phyloP scores from a whole-genome alignment of 1,284 basidiomycete species.

The Wallemia ichthyophaga region DNA sequence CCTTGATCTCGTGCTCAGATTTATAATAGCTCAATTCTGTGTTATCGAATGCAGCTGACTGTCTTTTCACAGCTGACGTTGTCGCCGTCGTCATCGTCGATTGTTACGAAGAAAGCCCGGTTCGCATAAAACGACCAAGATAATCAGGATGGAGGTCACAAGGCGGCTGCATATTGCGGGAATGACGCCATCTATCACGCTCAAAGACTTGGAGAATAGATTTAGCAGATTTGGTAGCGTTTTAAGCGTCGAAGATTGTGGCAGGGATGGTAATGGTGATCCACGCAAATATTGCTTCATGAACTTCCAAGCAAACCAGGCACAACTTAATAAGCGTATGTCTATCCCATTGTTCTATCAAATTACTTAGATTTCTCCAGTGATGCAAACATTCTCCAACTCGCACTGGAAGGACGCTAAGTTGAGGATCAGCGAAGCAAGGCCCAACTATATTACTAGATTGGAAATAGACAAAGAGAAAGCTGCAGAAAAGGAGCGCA shows the following conservation, averaged over 20 bases:
- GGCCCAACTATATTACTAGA: not conserved
- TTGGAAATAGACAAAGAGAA: not conserved
- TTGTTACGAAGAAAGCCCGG: not conserved
- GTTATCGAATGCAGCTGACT: not conserved
- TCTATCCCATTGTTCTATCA: too few relatives aligned
- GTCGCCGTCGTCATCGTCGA: not conserved
- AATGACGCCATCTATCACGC: not conserved
- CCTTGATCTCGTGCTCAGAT: not conserved
- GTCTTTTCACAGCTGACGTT: not conserved
- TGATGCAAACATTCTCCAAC: not conserved
- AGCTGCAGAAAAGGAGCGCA: not conserved
- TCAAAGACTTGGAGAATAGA: not conserved
- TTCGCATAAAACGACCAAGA: not conserved
- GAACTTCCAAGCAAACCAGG: not conserved
- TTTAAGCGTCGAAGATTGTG: not conserved
- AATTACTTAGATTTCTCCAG: too few relatives aligned
- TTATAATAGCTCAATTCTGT: slow-evolving; percentile 2
- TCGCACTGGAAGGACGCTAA: not conserved
- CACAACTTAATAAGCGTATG: not conserved
- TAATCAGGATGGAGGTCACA: slow-evolving; percentile 1
- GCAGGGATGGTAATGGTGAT: not conserved
- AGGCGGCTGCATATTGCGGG: not conserved
- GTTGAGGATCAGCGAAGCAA: not conserved
- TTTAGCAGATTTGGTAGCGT: not conserved
- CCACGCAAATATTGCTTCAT: not conserved